phyloP scores from a whole-genome alignment of 2,329 filamentous ascomycete species.

The Calonectria crousiana region DNA sequence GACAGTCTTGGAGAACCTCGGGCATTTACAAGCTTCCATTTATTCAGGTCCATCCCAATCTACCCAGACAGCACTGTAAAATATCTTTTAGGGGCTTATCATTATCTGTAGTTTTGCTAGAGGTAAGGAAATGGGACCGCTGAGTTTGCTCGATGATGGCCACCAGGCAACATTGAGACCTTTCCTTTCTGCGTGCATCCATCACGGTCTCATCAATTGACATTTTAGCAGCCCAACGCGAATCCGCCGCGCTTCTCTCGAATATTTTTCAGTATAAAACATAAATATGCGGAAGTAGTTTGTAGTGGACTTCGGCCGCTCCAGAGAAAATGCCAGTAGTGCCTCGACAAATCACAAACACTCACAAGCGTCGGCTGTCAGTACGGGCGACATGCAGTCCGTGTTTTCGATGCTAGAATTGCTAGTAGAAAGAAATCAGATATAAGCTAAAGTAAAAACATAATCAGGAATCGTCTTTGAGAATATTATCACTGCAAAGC shows the following conservation, averaged over 20 bases:
- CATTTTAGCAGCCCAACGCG: neutral
- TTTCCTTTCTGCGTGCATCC: too few species aligned
- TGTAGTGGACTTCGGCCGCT: neutral
- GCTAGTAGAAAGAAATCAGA: too few species aligned
- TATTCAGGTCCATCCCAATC: neutral
- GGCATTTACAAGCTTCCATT: neutral
- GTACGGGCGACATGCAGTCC: too few species aligned
- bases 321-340: neutral
- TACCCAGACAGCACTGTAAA: neutral
- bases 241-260: neutral
- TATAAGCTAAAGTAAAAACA: too few species aligned
- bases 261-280: neutral
- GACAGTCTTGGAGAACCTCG: neutral
- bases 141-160: neutral
- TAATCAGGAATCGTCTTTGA: too few species aligned
- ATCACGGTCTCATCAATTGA: neutral
- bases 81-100: neutral
- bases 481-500: too few species aligned
- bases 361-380: too few species aligned
- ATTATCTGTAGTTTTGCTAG: neutral
- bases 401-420: too few species aligned
- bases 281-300: neutral
- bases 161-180: neutral
- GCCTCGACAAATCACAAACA: neutral
- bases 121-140: neutral